These are phyloP conservation scores for Aspergillus steynii DNA, from an alignment of 495 filamentous ascomycete species.

Conservation along the genomic window DNA sequence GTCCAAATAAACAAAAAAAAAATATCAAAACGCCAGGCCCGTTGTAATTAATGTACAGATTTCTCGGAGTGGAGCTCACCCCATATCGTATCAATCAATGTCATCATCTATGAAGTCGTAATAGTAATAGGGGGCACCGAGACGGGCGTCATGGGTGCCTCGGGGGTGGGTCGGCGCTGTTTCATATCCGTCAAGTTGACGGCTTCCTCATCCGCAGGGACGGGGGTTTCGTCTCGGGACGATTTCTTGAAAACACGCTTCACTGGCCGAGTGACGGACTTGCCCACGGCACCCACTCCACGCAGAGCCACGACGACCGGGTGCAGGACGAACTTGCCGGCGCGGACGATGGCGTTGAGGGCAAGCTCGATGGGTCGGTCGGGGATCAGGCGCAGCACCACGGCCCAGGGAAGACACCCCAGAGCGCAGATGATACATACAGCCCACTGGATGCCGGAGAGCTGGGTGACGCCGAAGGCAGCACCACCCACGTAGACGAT, in stretches of 20 bases:
- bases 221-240: slow-evolving; percentile 6
- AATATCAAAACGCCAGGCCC: not conserved
- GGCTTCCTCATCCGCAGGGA: slow-evolving; percentile 15
- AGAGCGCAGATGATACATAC: slow-evolving; percentile 71
- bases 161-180: slow-evolving; percentile 16
- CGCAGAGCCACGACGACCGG: slow-evolving; percentile 28
- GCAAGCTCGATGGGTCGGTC: slow-evolving; percentile 53
- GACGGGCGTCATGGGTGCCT: slow-evolving; percentile 22
- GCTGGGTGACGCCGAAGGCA: slow-evolving; percentile 71
- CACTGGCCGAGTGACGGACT: slow-evolving; percentile 24
- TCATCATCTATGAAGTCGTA: slow-evolving; percentile 29
- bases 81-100: not conserved
- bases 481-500: slow-evolving; percentile 75
- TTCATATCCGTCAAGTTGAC: slow-evolving; percentile 10
- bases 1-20: not conserved
- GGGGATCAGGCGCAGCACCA: slow-evolving; percentile 67
- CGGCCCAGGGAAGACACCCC: slow-evolving; percentile 72
- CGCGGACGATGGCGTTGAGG: slow-evolving; percentile 35
- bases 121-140: slow-evolving; percentile 40
- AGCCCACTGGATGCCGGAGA: slow-evolving; percentile 72
- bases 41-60: not conserved
- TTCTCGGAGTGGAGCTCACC: not conserved
- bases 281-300: slow-evolving; percentile 19
- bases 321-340: slow-evolving; percentile 27
- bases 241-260: slow-evolving; percentile 21